phyloP scores from a whole-genome alignment of 176 grass and related monocot species.

The Aegilops tauschii region DNA sequence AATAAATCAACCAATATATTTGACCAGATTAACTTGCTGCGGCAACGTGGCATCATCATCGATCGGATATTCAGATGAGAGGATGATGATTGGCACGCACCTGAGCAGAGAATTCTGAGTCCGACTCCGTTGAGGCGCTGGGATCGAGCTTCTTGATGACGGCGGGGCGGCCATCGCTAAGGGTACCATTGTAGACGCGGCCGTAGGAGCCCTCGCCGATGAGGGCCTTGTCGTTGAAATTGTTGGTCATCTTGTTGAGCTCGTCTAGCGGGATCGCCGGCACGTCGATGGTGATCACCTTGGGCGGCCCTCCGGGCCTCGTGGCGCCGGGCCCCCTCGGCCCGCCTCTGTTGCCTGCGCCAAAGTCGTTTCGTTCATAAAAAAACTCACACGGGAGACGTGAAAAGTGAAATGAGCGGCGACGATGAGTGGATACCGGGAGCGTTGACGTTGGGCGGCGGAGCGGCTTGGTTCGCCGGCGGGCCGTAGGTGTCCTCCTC shows the following conservation, averaged over 20 bases:
- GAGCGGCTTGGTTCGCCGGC: conserved; percentile 65
- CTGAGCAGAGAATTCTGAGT: conserved; percentile 72
- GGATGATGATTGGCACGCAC: conserved; percentile 3
- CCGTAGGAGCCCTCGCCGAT: conserved; percentile 83
- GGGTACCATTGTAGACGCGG: conserved; percentile 69
- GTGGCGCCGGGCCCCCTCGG: conserved; percentile 49
- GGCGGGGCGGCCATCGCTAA: conserved; percentile 54
- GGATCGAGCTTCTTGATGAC: conserved; percentile 85
- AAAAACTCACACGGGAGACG: too few relatives aligned
- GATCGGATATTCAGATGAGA: neutral
- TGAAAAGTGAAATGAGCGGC: neutral
- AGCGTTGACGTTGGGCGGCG: conserved; percentile 65
- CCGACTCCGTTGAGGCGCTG: conserved; percentile 66
- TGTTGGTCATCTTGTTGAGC: conserved; percentile 66
- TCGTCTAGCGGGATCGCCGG: conserved; percentile 58
- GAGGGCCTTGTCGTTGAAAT: conserved; percentile 65
- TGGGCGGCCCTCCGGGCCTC: conserved; percentile 49
- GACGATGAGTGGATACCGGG: conserved; percentile 42
- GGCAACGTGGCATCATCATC: neutral
- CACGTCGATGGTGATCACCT: conserved; percentile 68
- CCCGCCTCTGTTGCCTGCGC: conserved; percentile 57
- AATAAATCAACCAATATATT: neutral
- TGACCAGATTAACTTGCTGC: neutral
- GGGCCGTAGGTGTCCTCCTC: conserved; percentile 88
- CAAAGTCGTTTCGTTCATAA: neutral